A percentile compares a stretch with the other conserved stretches of the same genome.
Conservation (phyloP, 495 filamentous ascomycete genomes). For the Talaromyces proteolyticus region DNA sequence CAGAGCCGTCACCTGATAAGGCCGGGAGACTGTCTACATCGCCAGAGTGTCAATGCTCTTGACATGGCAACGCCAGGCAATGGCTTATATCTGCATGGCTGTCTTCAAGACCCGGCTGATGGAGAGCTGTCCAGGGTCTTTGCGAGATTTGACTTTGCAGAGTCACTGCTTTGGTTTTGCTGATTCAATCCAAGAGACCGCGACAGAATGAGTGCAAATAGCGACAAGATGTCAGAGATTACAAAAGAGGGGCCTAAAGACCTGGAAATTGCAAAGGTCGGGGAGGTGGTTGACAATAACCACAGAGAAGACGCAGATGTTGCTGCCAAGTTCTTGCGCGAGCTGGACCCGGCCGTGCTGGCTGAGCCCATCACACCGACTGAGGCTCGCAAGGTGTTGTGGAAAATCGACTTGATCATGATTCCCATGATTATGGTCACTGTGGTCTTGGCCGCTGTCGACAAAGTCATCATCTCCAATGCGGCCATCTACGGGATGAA, state of each 20-base stretch:
- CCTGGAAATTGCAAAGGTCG: conserved; percentile 7
- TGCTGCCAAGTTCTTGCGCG: conserved; percentile 11
- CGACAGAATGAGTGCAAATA: background rate
- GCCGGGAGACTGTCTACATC: no score
- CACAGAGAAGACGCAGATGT: conserved; percentile 11
- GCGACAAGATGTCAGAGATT: background rate
- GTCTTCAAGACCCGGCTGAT: background rate
- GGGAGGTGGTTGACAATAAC: conserved; percentile 1
- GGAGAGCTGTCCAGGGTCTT: background rate
- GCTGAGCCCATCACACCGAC: conserved; percentile 10
- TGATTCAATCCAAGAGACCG: background rate
- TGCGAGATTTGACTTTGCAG: background rate
- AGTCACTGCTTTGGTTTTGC: background rate
- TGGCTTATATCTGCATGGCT: background rate
- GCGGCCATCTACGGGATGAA: conserved; percentile 24
- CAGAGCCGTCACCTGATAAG: background rate
- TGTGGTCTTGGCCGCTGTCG: conserved; percentile 20
- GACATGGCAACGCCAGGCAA: background rate
- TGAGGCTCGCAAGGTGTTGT: conserved; percentile 18
- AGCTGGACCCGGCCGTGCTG: conserved; percentile 1
- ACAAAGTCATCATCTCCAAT: conserved; percentile 28
- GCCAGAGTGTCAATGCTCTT: background rate
- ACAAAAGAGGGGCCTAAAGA: background rate
- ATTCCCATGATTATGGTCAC: conserved; percentile 29
- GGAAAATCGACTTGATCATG: conserved; percentile 26